Evolutionary conservation across 2,329 filamentous ascomycete genomes (phyloP), one percentile per base, ranked within the genome.

Genomic region (Akanthomyces lecanii): DNA sequence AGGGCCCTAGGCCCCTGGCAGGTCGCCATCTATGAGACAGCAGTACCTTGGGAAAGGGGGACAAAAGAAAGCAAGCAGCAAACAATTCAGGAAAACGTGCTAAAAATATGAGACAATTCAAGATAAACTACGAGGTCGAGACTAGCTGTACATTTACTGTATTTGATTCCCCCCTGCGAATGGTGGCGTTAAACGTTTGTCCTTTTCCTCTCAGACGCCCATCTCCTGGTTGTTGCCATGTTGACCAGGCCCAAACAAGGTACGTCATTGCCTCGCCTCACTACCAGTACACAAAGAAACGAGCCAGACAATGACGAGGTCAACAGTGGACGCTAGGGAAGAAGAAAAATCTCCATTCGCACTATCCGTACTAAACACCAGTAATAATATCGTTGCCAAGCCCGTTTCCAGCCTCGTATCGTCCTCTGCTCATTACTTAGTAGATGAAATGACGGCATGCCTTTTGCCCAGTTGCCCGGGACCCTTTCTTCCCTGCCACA

Each of bases 241-340:
- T 53, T 53, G 50, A 53, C 50, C 10, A 14, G 18, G 33, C n/a
- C 30, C 10, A 36, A 3, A 54, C 51, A 14, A 51, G 14, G 38
- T 56, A 56, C 53, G 53, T 45, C 53, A 56, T 56, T 55, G 51
- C 30, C 23, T 21, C 21, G 21, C 21, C 53, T 55, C 38, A 14
- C 53, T 36, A 12, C 50, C 16, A 21, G 18, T 16, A 21, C 21
- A 21, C 21, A 21, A 21, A 21, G 21, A 21, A 21, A 21, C 21
- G 21, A 21, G 21, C 21, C 21, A 21, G 21, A 21, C 21, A 36
- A 28, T 14, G n/a, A 6, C 12, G n/a, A 44, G 30, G 25, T 3
- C 33, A 33, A 33, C 48, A 51, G 14, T 30, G 16, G 14, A 25
- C 48, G 28, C 28, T 33, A 51, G 23, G 14, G 28, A 21, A 51